Evolutionary conservation across 164 flowering plant genomes (phyloP), one percentile per base, ranked within the genome.

Genomic region (Vitis rotundifolia): DNA sequence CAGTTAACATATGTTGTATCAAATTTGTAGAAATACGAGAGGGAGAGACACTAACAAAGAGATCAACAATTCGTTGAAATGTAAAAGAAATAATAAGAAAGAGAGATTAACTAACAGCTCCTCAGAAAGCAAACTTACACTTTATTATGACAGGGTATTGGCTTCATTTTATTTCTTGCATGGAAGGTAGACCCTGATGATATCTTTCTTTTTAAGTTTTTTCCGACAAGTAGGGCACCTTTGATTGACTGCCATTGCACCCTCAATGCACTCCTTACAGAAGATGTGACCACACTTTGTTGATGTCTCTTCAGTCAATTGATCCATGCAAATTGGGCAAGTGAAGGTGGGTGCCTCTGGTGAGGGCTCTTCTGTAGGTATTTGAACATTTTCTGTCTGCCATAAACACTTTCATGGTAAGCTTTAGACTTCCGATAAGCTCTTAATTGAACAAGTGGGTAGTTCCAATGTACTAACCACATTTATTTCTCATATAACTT

Each of bases 261-360:
- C 70, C 8, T 71, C 67, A 12, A 87, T 81, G 79, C 90, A 87
- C 13, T 59, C 28, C 68, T 76, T 79, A 73, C 88, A 87, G 80
- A 87, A 87, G 37, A 84, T 68, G 63, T 86, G 90, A 56, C 88
- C 88, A 59, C 90, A 86, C 44, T 74, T 64, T 50, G 90, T 85
- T 1, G 88, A 71, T 9, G 83, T 83, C 69, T 81, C 88, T 67
- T 81, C 83, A 62, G 59, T 71, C 80, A 87, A 70, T 22, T 77
- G 62, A 16, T 75, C 87, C 82, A 81, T 75, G 74, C 90, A 87
- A 28, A 87, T 71, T 9, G 83, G 70, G 60, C 89, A 86, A 49
- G 70, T 76, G 55, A 71, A 63, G 37, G 66, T 11, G 22, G 66
- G 56, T n/a, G 19, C 44, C 57, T 53, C 22, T 18, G 64, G 37